Evolutionary conservation across 768 basidiomycete genomes (phyloP).

Genomic region (Hypholoma fasciculare): DNA sequence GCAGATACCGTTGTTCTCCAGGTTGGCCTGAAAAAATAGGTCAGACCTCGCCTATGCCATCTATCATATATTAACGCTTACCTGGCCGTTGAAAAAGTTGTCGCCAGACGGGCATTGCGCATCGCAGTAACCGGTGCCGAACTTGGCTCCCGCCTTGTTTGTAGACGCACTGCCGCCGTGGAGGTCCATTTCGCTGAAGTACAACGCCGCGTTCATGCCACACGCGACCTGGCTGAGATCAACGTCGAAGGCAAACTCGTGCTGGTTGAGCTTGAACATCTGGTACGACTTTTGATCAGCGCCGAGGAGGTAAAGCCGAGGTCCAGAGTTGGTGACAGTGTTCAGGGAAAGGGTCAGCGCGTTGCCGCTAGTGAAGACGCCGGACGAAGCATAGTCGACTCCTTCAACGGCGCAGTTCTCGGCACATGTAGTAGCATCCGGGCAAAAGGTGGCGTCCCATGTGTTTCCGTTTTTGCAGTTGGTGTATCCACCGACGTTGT

Average conservation of each 20-base stretch:
- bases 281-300: constrained; percentile 41
- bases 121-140: constrained; percentile 68
- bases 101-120: constrained; percentile 62
- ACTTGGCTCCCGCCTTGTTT: constrained; percentile 58
- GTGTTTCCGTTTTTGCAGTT: constrained; percentile 53
- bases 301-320: constrained; percentile 48
- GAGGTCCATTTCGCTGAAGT: constrained; percentile 60
- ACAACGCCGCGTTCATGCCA: constrained; percentile 62
- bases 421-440: constrained; percentile 49
- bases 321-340: constrained; percentile 34
- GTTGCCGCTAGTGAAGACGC: constrained; percentile 47
- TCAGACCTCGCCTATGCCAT: background rate
- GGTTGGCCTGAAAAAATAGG: constrained; percentile 38
- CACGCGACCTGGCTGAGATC: constrained; percentile 58
- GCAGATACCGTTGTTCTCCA: constrained; percentile 47
- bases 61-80: constrained; percentile 18
- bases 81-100: constrained; percentile 63
- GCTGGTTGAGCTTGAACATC: constrained; percentile 51
- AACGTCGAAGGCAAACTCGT: constrained; percentile 62
- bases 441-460: constrained; percentile 52
- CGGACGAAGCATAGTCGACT: constrained; percentile 53
- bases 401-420: constrained; percentile 42
- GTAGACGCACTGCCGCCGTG: constrained; percentile 50
- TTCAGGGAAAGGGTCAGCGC: constrained; percentile 44
- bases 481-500: constrained; percentile 34